Evolutionary conservation across 495 filamentous ascomycete species (phyloP).

Genomic region (Lepidopterella palustris): DNA sequence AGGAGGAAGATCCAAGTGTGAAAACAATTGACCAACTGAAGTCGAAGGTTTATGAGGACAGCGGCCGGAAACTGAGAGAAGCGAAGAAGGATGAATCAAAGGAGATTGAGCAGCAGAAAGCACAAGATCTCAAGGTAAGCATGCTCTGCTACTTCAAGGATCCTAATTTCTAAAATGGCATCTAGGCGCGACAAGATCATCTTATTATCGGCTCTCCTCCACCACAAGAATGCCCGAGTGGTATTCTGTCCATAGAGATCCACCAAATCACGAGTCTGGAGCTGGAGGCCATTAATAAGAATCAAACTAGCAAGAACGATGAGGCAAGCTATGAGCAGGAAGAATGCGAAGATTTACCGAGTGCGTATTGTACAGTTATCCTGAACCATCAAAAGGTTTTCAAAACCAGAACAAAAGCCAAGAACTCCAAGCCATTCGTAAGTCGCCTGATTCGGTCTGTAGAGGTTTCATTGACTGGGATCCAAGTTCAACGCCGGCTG

Average conservation of each 20-base stretch:
- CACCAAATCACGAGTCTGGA: conserved; percentile 68
- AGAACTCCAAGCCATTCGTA: conserved; percentile 63
- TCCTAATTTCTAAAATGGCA: conserved; percentile 5
- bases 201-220: conserved; percentile 58
- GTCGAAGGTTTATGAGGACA: conserved; percentile 45
- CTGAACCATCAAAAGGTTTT: conserved; percentile 66
- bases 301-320: conserved; percentile 37
- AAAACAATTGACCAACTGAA: conserved; percentile 48
- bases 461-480: neutral
- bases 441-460: neutral
- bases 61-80: conserved; percentile 56
- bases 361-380: conserved; percentile 63
- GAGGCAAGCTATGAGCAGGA: conserved; percentile 52
- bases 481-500: conserved; percentile 63
- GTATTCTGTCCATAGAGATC: conserved; percentile 62
- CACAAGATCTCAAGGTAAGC: conserved; percentile 50
- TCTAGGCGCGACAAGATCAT: conserved; percentile 28
- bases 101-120: conserved; percentile 56
- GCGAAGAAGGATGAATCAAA: conserved; percentile 47
- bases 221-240: conserved; percentile 48
- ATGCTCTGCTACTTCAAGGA: neutral
- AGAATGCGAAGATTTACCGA: conserved; percentile 54
- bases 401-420: conserved; percentile 65
- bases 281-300: conserved; percentile 48
- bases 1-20: conserved; percentile 48